Evolutionary conservation across 805 yeast species (phyloP).

Genomic region (Ogataea populi-albae): DNA sequence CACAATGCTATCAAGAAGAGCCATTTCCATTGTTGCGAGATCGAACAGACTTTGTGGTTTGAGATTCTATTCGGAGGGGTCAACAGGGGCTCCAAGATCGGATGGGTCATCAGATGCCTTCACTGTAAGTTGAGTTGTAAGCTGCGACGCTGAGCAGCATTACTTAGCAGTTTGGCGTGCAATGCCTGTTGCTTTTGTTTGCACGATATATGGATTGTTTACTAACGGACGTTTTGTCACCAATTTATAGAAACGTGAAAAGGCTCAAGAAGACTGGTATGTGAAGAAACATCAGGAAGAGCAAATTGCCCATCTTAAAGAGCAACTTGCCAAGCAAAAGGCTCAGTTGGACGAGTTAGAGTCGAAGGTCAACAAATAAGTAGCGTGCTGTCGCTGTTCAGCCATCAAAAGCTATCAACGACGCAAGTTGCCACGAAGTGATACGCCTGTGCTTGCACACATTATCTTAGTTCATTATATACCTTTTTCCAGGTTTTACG

Average conservation of each 20-base stretch:
- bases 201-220: too few relatives aligned
- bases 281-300: slow-evolving; percentile 89
- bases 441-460: too few relatives aligned
- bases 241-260: slow-evolving; percentile 68
- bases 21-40: slow-evolving; percentile 32
- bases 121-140: slow-evolving; percentile 44
- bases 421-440: too few relatives aligned
- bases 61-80: slow-evolving; percentile 50
- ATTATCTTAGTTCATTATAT: too few relatives aligned
- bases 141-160: too few relatives aligned
- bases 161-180: too few relatives aligned
- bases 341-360: slow-evolving; percentile 50
- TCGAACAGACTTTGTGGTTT: slow-evolving; percentile 26
- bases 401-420: too few relatives aligned
- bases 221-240: too few relatives aligned
- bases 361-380: slow-evolving; percentile 41
- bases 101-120: slow-evolving; percentile 58
- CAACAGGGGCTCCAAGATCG: slow-evolving; percentile 58
- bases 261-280: slow-evolving; percentile 84
- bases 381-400: too few relatives aligned
- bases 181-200: too few relatives aligned
- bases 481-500: too few relatives aligned
- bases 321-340: slow-evolving; percentile 74
- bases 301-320: slow-evolving; percentile 72
- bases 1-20: slow-evolving; percentile 41